Conservation (phyloP, 441 rosid species). For the Capsella rubella region DNA sequence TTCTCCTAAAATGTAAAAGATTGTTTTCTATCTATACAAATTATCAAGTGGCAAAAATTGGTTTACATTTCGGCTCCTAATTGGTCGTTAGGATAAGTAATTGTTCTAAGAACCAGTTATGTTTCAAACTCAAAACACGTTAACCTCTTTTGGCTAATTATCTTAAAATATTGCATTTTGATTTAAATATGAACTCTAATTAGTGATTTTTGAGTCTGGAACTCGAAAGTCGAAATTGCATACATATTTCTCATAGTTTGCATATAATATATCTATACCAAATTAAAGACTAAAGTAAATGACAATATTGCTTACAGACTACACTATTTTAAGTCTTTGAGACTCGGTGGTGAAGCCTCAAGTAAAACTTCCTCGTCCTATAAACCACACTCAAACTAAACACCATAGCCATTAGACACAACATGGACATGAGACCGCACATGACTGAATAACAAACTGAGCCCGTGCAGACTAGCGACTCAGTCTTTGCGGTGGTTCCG, state of each 20-base stretch:
- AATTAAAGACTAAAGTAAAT: not conserved
- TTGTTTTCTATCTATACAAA: not conserved
- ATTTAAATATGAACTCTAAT: not conserved
- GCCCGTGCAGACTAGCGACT: constrained; percentile 51
- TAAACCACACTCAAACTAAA: constrained; percentile 58
- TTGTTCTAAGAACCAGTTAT: not conserved
- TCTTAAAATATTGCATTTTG: not conserved
- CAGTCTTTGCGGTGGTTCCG: constrained; percentile 36
- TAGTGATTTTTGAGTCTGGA: not conserved
- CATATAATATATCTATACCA: not conserved
- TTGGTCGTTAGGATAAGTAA: not conserved
- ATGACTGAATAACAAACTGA: constrained; percentile 58
- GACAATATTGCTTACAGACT: constrained; percentile 1
- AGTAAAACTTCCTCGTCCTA: constrained; percentile 60
- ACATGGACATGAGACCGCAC: constrained; percentile 54
- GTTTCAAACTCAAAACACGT: not conserved
- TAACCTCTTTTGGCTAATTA: not conserved
- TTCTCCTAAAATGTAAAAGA: not conserved
- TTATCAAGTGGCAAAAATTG: not conserved
- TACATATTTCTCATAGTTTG: not conserved
- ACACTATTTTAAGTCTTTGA: constrained; percentile 43
- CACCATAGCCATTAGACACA: constrained; percentile 54
- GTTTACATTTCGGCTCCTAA: not conserved
- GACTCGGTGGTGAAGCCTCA: constrained; percentile 53
- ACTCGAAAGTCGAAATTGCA: not conserved